These are phyloP conservation scores for Penicillium sclerotigenum DNA, from an alignment of 2,329 filamentous ascomycete species.

Conservation along the genomic window DNA sequence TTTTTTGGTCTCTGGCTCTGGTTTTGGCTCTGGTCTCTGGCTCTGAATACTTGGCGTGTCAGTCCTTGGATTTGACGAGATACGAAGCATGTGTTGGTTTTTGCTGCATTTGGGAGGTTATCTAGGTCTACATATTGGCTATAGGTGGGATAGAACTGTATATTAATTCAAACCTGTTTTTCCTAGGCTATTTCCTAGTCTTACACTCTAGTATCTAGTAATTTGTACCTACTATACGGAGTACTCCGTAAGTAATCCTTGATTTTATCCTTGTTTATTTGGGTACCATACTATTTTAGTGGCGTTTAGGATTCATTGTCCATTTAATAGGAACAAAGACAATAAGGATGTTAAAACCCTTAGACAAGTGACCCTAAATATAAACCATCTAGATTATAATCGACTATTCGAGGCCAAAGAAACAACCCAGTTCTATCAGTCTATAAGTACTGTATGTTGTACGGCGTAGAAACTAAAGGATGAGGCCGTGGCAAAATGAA, in stretches of 20 bases:
- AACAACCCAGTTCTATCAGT: too few species aligned
- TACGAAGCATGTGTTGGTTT: not conserved
- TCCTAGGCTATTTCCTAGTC: not conserved
- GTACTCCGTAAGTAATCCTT: too few species aligned
- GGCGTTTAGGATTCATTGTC: not conserved
- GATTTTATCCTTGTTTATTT: not conserved
- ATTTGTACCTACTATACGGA: not conserved
- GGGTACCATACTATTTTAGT: not conserved
- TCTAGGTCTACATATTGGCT: not conserved
- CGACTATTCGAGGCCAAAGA: not conserved
- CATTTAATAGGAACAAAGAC: not conserved
- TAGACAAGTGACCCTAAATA: not conserved
- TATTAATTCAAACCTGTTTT: conserved; percentile 1
- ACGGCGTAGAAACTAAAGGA: not conserved
- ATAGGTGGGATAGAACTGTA: conserved; percentile 3
- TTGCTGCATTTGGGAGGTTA: not conserved
- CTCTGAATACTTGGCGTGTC: not conserved
- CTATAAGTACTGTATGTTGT: too few species aligned
- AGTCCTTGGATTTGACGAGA: conserved; percentile 11
- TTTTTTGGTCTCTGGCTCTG: not conserved
- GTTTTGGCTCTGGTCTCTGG: too few species aligned
- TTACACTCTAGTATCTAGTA: not conserved
- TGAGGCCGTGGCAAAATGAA: not conserved
- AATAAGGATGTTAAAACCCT: not conserved
- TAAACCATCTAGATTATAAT: not conserved